Conservation (phyloP, 202 grass and related monocot species). For the Dendrocalamus latiflorus region DNA sequence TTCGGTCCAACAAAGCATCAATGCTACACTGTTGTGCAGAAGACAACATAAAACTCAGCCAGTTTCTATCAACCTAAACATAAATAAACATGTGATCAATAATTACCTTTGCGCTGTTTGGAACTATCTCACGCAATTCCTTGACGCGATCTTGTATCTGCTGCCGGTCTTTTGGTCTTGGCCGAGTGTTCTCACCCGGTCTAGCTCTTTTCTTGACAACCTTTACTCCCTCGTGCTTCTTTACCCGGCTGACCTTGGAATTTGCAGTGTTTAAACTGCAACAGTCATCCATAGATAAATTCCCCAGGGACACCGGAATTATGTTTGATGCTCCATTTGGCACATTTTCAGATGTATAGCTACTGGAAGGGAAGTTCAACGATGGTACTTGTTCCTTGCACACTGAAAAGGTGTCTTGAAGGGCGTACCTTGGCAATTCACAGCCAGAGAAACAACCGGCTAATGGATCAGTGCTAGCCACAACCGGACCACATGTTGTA, state of each 20-base stretch:
- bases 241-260: conserved; percentile 53
- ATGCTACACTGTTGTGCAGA: conserved; percentile 91
- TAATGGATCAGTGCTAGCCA: conserved; percentile 14
- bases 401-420: conserved; percentile 33
- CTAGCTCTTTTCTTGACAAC: conserved; percentile 81
- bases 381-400: conserved; percentile 29
- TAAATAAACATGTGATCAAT: neutral
- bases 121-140: conserved; percentile 90
- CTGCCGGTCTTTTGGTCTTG: conserved; percentile 91
- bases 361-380: conserved; percentile 36
- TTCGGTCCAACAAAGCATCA: conserved; percentile 97
- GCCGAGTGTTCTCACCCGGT: conserved; percentile 79
- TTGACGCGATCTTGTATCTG: conserved; percentile 98
- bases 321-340: conserved; percentile 35
- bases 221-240: conserved; percentile 56
- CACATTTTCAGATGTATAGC: conserved; percentile 34
- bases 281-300: conserved; percentile 64
- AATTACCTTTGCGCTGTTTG: conserved; percentile 86
- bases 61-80: conserved; percentile 26
- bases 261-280: conserved; percentile 73
- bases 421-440: conserved; percentile 33
- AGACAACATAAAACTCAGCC: conserved; percentile 9
- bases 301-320: conserved; percentile 22
- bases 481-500: conserved; percentile 6
- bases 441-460: conserved; percentile 18